These are phyloP conservation scores for Polyporus arcularius DNA, from an alignment of 768 basidiomycete species.

Conservation along the genomic window DNA sequence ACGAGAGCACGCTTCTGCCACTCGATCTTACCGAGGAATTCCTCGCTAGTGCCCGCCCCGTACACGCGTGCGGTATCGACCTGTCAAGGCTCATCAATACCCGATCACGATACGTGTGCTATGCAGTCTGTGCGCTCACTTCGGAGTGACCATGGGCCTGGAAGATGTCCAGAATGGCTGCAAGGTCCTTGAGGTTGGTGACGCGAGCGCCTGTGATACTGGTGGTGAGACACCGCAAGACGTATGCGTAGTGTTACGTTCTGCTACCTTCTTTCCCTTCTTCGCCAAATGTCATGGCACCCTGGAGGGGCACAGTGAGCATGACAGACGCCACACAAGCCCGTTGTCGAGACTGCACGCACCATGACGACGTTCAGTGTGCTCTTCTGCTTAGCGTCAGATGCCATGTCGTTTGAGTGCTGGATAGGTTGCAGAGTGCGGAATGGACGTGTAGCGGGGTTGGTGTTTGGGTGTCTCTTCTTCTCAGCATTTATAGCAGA, in stretches of 20 bases:
- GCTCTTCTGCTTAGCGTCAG: slow-evolving; percentile 37
- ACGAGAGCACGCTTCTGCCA: slow-evolving; percentile 52
- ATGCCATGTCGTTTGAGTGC: neutral
- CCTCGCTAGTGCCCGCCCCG: slow-evolving; percentile 33
- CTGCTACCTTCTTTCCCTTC: slow-evolving; percentile 46
- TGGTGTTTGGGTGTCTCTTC: no score
- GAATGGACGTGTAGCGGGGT: no score
- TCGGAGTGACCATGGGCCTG: slow-evolving; percentile 57
- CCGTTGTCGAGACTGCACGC: neutral
- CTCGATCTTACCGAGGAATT: slow-evolving; percentile 50
- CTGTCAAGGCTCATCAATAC: slow-evolving; percentile 7
- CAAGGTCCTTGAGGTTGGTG: slow-evolving; percentile 46
- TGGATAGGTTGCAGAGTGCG: neutral
- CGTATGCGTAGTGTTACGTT: no score
- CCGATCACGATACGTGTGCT: no score
- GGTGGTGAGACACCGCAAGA: no score
- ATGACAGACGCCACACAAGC: neutral
- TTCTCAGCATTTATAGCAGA: no score
- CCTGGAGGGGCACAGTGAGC: slow-evolving; percentile 32
- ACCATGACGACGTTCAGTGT: slow-evolving; percentile 55
- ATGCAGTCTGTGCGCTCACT: no score
- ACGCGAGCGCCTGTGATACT: slow-evolving; percentile 41
- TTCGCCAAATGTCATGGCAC: slow-evolving; percentile 55
- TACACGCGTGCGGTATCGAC: slow-evolving; percentile 34
- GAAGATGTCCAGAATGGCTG: slow-evolving; percentile 55